Evolutionary conservation across 805 yeast genomes (phyloP), one percentile per base, ranked within the genome.

Genomic region (Ogataea trehalophila): DNA sequence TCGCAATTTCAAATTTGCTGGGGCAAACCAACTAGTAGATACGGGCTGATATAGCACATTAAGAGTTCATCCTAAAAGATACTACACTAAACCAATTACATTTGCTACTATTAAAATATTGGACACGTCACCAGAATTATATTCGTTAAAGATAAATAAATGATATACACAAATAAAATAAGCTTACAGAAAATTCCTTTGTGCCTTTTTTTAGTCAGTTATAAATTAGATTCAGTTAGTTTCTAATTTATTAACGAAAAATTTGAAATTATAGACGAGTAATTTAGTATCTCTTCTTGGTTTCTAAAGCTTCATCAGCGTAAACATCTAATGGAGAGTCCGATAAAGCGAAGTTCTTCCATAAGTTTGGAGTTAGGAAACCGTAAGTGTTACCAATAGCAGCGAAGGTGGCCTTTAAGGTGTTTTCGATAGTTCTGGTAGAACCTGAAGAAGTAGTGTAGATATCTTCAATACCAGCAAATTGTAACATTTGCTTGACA

Each of bases 371-470:
- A 75, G 99, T 94, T 80, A 94, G 86, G 98, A 91, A 94, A 80
- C 95, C 97, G 89, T 94, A 94, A 66, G 99, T 89, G 96, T 91
- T 92, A 81, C 97, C 97, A 71, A 94, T 86, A 70, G 99, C 99
- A 77, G 85, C 91, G 83, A 94, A 94, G 70, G 97, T 88, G 72
- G 99, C 99, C 86, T 94, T 94, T 74, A 94, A 87, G 75, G 99
- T 94, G 96, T 94, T 94, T 83, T 94, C 99, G 69, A 91, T 81
- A 71, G 99, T 94, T 87, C 97, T 90, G 83, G 99, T 94, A 67
- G 96, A 87, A 79, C 99, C 99, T 62, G 94, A 83, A 67, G 99
- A 92, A 68, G 95, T 83, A 66, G 99, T 94, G 90, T 91, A 94
- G 70, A 94, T 96, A 79, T 94, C 99, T 81, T 92, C 96, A 75